Evolutionary conservation across 768 basidiomycete genomes (phyloP).

Genomic region (Termitomyces sp.): DNA sequence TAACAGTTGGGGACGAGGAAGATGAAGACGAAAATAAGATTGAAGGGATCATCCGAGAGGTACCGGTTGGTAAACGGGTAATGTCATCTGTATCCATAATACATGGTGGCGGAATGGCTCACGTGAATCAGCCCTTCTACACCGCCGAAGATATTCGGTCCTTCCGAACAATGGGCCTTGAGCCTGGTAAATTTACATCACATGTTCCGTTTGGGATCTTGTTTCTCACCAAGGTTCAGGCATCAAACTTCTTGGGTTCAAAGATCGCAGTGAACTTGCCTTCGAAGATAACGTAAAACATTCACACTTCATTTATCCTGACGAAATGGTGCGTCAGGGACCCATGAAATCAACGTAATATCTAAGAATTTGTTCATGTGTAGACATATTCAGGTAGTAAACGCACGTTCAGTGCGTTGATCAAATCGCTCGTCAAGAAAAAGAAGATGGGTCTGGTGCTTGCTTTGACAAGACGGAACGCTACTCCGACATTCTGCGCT

Average conservation of each 20-base stretch:
- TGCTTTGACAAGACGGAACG: constrained; percentile 64
- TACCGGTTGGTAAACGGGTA: constrained; percentile 54
- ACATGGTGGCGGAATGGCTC: background rate
- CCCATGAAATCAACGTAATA: background rate
- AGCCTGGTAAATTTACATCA: constrained; percentile 57
- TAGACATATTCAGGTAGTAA: constrained; percentile 87
- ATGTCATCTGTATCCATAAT: constrained; percentile 13
- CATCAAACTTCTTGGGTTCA: constrained; percentile 92
- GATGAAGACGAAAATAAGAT: constrained; percentile 37
- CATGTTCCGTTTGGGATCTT: background rate
- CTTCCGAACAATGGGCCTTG: constrained; percentile 77
- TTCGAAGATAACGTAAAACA: constrained; percentile 95
- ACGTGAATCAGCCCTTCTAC: constrained; percentile 66
- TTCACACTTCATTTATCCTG: constrained; percentile 87
- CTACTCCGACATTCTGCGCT: constrained; percentile 78
- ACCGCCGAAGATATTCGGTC: constrained; percentile 79
- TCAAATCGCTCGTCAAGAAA: constrained; percentile 80
- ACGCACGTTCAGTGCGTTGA: constrained; percentile 84
- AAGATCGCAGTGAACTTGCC: constrained; percentile 60
- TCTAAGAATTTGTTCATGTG: background rate
- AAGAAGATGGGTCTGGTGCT: constrained; percentile 81
- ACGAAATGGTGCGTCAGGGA: constrained; percentile 66
- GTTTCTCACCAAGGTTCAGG: constrained; percentile 39
- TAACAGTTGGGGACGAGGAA: constrained; percentile 35
- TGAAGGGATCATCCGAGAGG: constrained; percentile 35